Evolutionary conservation across 805 yeast species (phyloP), one percentile per base, ranked within the genome.

Genomic region (Maudiozyma serrabonitensis): DNA sequence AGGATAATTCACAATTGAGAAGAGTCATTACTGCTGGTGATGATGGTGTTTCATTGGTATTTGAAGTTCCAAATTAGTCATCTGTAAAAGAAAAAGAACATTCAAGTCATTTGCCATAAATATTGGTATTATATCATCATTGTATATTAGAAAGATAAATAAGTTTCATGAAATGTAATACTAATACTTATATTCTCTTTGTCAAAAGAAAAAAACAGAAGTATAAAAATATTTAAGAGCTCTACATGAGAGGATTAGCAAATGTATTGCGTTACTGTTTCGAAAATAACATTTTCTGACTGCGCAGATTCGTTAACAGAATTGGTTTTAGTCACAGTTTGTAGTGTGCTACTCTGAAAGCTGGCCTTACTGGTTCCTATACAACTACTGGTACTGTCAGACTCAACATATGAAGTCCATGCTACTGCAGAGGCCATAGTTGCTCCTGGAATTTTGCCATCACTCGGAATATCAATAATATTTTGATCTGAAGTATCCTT

Each of bases 21-120:
- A 81, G 82, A 63, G 61, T 93, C 43, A 75, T 89, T 37, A 87
- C 97, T 19, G 99, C 96, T 13, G 97, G 97, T 55, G 99, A 93
- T 66, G 99, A 93, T 67, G 96, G 96, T 56, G 96, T 93, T 32
- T 80, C 95, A 12, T 72, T 91, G 55, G 78, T 91, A 11, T 89
- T 81, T 58, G 72, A 74, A 51, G 60, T 64, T 26, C 69, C 68
- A 52, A 61, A 60, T 44, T 61, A 52, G 18, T 13, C 38, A 35
- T 15, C 3, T 28, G 32, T 28, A 28, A 28, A 28, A 28, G 32
- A 9, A 11, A 11, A 28, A 28, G 6, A 28, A 28, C 32, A 28
- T 28, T 28, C 8, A 28, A 28, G 12, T 28, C 32, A 28, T 28
- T 28, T 11, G 2, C 6, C 12, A 28, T 28, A 28, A 28, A 28